Conservation (phyloP, 768 basidiomycete species). For the Cystofilobasidium capitatum region DNA sequence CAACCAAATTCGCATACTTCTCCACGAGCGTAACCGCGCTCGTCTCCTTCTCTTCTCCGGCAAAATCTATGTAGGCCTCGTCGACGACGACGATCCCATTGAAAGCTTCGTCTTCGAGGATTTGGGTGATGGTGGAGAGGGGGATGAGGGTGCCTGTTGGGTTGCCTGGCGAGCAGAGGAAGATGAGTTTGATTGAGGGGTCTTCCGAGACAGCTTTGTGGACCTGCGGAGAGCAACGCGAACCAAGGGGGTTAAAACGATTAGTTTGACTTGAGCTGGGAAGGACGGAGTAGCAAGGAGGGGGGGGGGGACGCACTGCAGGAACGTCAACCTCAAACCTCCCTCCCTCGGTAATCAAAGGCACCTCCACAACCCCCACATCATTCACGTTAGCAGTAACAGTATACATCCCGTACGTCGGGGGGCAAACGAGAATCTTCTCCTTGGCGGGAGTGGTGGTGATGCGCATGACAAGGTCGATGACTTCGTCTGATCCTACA, state of each 20-base stretch:
- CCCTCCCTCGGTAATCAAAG: slow-evolving; percentile 69
- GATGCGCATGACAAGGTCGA: slow-evolving; percentile 86
- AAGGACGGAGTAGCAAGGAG: background rate
- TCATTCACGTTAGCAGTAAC: slow-evolving; percentile 96
- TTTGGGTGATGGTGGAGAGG: slow-evolving; percentile 53
- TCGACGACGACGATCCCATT: slow-evolving; percentile 89
- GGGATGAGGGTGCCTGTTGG: slow-evolving; percentile 84
- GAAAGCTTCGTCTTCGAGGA: slow-evolving; percentile 71
- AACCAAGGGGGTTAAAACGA: background rate
- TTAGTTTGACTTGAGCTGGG: too few species aligned
- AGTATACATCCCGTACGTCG: slow-evolving; percentile 95
- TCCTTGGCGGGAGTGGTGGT: slow-evolving; percentile 70
- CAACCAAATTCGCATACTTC: slow-evolving; percentile 74
- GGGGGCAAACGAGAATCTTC: slow-evolving; percentile 70
- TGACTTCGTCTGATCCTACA: slow-evolving; percentile 92
- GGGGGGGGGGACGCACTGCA: slow-evolving; percentile 47
- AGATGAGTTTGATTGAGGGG: slow-evolving; percentile 75
- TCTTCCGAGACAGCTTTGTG: slow-evolving; percentile 53
- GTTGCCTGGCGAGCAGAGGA: slow-evolving; percentile 95
- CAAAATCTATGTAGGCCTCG: slow-evolving; percentile 96
- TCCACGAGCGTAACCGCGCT: slow-evolving; percentile 55
- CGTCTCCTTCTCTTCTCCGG: slow-evolving; percentile 44
- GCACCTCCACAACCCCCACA: slow-evolving; percentile 65
- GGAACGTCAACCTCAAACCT: slow-evolving; percentile 71
- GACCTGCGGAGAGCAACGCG: slow-evolving; percentile 47